These are phyloP conservation scores for Tolypocladium endophyticum DNA, from an alignment of 2,329 filamentous ascomycete species.

Conservation along the genomic window DNA sequence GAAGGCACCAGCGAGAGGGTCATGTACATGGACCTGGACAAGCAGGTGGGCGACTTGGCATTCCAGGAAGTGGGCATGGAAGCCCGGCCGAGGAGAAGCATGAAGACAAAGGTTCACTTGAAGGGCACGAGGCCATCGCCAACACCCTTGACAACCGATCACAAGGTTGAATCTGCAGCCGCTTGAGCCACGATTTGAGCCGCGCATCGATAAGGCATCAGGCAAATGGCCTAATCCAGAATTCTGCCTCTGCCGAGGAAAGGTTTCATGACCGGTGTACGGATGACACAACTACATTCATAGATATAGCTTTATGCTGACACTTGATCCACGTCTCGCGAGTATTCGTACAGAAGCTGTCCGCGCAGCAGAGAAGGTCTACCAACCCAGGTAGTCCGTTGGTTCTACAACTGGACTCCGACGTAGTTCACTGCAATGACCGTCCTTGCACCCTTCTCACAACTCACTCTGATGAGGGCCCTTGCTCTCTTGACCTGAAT, in stretches of 20 bases:
- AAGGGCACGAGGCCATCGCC: background rate
- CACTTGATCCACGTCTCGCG: background rate
- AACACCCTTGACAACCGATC: background rate
- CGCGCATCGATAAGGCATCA: background rate
- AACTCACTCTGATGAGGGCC: background rate
- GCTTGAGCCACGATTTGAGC: background rate
- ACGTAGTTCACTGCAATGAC: background rate
- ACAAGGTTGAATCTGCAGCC: background rate
- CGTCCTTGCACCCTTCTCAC: background rate
- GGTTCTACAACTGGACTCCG: background rate
- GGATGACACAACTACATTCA: background rate
- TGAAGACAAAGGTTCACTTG: background rate
- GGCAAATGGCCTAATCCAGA: background rate
- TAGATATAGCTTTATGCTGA: background rate
- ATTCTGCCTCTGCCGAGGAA: background rate
- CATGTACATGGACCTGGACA: constrained; percentile 8
- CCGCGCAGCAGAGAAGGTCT: background rate
- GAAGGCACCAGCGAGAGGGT: constrained; percentile 4
- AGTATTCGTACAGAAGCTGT: background rate
- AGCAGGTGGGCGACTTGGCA: constrained; percentile 5
- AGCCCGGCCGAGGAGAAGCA: constrained; percentile 4
- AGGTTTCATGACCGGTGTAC: background rate
- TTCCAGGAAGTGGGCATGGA: constrained; percentile 8
- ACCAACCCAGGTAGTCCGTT: rapidly evolving
- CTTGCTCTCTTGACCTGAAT: background rate